Conservation (phyloP, 441 rosid species). For the Breynia disticha region DNA sequence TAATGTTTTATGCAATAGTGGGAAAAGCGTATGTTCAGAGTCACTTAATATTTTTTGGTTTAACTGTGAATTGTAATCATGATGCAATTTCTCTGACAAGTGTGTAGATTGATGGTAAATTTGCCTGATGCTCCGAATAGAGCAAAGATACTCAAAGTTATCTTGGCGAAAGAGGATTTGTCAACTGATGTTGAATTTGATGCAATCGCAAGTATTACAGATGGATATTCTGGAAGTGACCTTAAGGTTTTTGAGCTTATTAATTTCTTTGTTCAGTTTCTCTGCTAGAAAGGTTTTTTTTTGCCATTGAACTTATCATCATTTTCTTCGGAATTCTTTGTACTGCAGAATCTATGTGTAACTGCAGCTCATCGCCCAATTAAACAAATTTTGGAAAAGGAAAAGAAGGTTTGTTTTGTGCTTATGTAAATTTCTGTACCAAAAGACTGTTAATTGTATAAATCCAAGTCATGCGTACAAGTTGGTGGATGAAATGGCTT, state of each 20-base stretch:
- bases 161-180: conserved; percentile 79
- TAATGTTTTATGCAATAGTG: conserved; percentile 7
- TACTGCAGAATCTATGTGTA: conserved; percentile 59
- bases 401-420: conserved; percentile 41
- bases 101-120: conserved; percentile 74
- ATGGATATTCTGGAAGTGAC: conserved; percentile 92
- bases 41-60: background rate
- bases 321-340: background rate
- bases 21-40: background rate
- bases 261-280: conserved; percentile 5
- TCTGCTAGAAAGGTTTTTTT: background rate
- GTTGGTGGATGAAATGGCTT: background rate
- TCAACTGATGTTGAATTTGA: conserved; percentile 65
- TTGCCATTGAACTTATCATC: background rate
- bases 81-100: background rate
- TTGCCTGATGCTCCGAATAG: conserved; percentile 82
- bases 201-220: conserved; percentile 67
- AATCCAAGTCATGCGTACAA: background rate
- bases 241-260: conserved; percentile 42
- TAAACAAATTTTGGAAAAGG: conserved; percentile 65
- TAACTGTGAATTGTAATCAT: too few relatives aligned
- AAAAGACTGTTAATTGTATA: background rate
- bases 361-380: conserved; percentile 75
- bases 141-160: conserved; percentile 73
- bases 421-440: background rate